Conservation (phyloP, 2,329 filamentous ascomycete species). For the Fusarium sp. region DNA sequence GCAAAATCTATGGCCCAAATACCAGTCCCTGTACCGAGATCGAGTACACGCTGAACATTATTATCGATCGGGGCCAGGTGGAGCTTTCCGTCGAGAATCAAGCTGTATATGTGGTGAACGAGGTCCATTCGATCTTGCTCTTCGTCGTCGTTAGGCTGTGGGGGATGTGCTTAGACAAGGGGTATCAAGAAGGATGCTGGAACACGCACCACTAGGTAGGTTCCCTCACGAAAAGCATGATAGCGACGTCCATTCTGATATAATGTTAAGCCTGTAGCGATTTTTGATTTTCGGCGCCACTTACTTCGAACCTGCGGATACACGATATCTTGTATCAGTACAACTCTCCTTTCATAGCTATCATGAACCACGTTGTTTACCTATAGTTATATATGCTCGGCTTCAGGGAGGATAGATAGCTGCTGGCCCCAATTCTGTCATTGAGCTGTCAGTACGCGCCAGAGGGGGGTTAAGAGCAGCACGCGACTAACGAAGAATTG, state of each 20-base stretch:
- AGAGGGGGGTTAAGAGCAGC: rapidly evolving
- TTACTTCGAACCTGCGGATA: conserved; percentile 19
- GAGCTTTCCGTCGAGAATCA: conserved; percentile 20
- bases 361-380: too few species aligned
- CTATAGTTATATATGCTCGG: conserved; percentile 25
- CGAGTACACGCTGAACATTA: conserved; percentile 16
- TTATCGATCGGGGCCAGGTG: conserved; percentile 16
- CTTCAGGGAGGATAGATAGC: conserved; percentile 24
- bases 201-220: conserved; percentile 11
- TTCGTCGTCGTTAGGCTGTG: conserved; percentile 27
- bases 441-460: neutral
- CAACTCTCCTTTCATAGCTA: too few species aligned
- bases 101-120: conserved; percentile 27
- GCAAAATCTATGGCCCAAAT: conserved; percentile 33
- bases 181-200: rapidly evolving
- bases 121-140: conserved; percentile 30
- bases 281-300: neutral
- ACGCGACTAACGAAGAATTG: neutral
- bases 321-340: neutral
- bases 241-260: conserved; percentile 23
- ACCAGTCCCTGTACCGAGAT: conserved; percentile 34
- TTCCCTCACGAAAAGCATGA: conserved; percentile 28
- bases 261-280: neutral
- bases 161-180: neutral
- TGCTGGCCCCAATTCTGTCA: neutral